phyloP scores from a whole-genome alignment of 495 filamentous ascomycete genomes.

The Xeromyces bisporus region DNA sequence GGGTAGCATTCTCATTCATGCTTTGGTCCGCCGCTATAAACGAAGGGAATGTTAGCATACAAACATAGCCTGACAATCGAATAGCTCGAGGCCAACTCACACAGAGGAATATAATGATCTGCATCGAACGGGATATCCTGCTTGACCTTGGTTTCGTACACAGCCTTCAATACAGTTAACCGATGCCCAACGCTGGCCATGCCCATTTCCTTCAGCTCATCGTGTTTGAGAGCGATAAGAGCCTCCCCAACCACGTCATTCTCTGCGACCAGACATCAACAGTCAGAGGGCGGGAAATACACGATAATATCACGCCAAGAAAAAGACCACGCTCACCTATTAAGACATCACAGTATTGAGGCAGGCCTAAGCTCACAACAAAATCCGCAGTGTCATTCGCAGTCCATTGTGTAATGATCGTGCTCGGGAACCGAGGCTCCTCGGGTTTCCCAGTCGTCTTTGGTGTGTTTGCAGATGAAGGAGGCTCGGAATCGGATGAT shows the following conservation, averaged over 20 bases:
- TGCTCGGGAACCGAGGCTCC: slow-evolving; percentile 51
- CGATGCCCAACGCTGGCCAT: slow-evolving; percentile 85
- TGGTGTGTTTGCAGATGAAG: slow-evolving; percentile 72
- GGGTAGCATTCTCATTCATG: slow-evolving; percentile 67
- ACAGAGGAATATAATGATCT: slow-evolving; percentile 85
- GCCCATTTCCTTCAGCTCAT: slow-evolving; percentile 88
- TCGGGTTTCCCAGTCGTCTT: slow-evolving; percentile 61
- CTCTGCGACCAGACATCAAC: slow-evolving; percentile 32
- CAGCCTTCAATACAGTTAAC: slow-evolving; percentile 81
- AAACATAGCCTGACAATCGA: slow-evolving; percentile 5
- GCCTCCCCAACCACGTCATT: slow-evolving; percentile 90
- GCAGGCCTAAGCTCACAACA: slow-evolving; percentile 57
- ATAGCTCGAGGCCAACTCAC: slow-evolving; percentile 34
- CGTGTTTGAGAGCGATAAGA: slow-evolving; percentile 72
- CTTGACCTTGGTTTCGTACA: slow-evolving; percentile 87
- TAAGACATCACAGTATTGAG: slow-evolving; percentile 69
- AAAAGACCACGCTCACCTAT: slow-evolving; percentile 38
- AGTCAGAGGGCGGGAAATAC: too few species aligned
- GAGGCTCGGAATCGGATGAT: slow-evolving; percentile 64
- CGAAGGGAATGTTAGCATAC: slow-evolving; percentile 5
- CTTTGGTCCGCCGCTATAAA: slow-evolving; percentile 70
- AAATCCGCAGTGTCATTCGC: slow-evolving; percentile 79
- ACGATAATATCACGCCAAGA: neutral
- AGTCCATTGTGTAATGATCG: slow-evolving; percentile 77
- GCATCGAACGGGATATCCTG: slow-evolving; percentile 80